Evolutionary conservation across 2,329 filamentous ascomycete genomes (phyloP).

Genomic region (Cladosporium cucumerinum): DNA sequence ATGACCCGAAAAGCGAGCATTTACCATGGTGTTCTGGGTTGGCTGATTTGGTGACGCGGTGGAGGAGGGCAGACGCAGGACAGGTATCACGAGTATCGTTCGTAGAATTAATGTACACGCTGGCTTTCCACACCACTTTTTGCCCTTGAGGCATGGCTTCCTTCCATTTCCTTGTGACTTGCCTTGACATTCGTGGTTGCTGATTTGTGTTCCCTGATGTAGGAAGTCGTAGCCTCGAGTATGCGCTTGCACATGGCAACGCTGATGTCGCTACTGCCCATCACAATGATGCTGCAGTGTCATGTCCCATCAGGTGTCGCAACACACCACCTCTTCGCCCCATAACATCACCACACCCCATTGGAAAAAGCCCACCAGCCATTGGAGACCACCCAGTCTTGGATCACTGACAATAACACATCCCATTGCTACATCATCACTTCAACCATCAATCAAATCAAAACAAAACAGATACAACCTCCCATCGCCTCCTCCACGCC

Average conservation of each 20-base stretch:
- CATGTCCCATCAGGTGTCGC: background rate
- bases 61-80: background rate
- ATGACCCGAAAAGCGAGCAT: constrained; percentile 14
- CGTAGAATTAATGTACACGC: constrained; percentile 10
- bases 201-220: background rate
- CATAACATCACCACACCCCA: background rate
- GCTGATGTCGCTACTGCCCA: background rate
- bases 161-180: background rate
- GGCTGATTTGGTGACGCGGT: constrained; percentile 9
- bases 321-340: background rate
- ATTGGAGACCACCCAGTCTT: background rate
- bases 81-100: constrained; percentile 10
- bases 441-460: background rate
- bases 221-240: background rate
- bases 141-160: background rate
- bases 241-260: background rate
- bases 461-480: background rate
- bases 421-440: constrained; percentile 8
- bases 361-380: background rate
- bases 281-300: background rate
- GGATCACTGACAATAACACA: background rate
- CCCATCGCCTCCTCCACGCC: background rate
- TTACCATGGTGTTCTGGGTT: constrained; percentile 15
- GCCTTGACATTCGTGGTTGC: background rate
- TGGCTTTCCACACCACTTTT: constrained; percentile 2